phyloP scores from a whole-genome alignment of 129 eudicot species.

The Deinandra increscens region DNA sequence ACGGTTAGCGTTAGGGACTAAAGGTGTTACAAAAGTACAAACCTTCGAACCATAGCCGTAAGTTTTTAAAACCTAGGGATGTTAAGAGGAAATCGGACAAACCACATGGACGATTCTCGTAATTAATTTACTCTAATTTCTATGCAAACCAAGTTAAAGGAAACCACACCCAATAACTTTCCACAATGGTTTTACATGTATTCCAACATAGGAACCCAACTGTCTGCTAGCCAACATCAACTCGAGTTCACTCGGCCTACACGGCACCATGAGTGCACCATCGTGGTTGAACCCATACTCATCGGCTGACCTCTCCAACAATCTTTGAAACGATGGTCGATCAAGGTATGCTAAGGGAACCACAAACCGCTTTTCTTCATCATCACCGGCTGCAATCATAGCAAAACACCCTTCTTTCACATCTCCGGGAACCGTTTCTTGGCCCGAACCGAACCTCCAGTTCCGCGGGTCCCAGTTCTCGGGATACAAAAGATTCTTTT shows the following conservation, averaged over 20 bases:
- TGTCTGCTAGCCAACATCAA: conserved; percentile 20
- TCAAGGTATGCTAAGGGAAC: conserved; percentile 31
- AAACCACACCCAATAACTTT: conserved; percentile 9
- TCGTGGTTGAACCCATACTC: conserved; percentile 36
- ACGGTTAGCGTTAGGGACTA: too few relatives aligned
- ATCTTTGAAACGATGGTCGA: conserved; percentile 26
- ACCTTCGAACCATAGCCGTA: too few relatives aligned
- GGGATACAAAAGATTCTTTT: conserved; percentile 42
- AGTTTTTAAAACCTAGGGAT: too few relatives aligned
- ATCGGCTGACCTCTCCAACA: conserved; percentile 39
- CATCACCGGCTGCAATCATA: conserved; percentile 31
- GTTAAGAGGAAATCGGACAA: too few relatives aligned
- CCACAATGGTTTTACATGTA: conserved; percentile 14
- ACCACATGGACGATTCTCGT: too few relatives aligned
- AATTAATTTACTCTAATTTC: too few relatives aligned
- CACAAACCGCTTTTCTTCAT: conserved; percentile 27
- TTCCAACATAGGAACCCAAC: conserved; percentile 9
- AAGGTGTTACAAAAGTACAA: too few relatives aligned
- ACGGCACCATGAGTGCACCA: conserved; percentile 35
- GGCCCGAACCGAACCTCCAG: not conserved
- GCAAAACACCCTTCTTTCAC: conserved; percentile 41
- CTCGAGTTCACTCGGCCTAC: conserved; percentile 38
- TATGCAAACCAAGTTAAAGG: not conserved
- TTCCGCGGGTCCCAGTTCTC: conserved; percentile 31
- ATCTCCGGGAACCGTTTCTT: conserved; percentile 26